Evolutionary conservation across 805 yeast species (phyloP), one percentile per base, ranked within the genome.

Genomic region (Ogataea pilisensis): DNA sequence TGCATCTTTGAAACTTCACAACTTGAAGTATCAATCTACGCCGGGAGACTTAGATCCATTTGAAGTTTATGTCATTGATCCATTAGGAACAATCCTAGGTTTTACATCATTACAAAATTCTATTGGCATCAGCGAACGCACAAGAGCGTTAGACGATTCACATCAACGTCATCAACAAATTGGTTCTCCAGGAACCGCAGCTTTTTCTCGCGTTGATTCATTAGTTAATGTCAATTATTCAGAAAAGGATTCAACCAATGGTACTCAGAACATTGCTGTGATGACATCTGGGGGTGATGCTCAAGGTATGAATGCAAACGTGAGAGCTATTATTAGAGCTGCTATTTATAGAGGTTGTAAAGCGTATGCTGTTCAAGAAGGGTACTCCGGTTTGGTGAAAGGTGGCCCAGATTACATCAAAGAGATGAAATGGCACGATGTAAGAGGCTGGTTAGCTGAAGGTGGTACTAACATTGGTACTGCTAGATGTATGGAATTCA

Each of bases 271-370:
- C 61, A 79, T 82, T 44, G 90, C 82, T 1, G 85, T 82, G 13
- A 82, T 82, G 87, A 82, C 89, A 1, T 80, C 87, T 1, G 90
- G 90, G 44, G 90, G 90, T 52, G 90, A 82, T 56, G 82, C 88
- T 22, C 90, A 85, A 8, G 90, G 90, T 49, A 82, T 82, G 90
- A 80, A 81, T 57, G 81, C 88, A 3, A 80, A 78, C 27, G 89
- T 82, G 19, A 65, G 89, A 46, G 86, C 88, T 3, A 83, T 82
- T 34, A 80, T 82, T 4, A 65, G 90, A 43, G 73, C 87, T 0
- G 79, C 82, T n/a, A 75, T 82, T 44, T 73, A 65, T 61, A 69
- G 68, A 40, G 84, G 80, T 3, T 82, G 88, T 57, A 77, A 75
- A 52, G 80, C 80, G 1, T 82, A 68, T 58, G 88, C 81, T 0